Conservation (phyloP, 306 rosid genomes). For the Pueraria montana region DNA sequence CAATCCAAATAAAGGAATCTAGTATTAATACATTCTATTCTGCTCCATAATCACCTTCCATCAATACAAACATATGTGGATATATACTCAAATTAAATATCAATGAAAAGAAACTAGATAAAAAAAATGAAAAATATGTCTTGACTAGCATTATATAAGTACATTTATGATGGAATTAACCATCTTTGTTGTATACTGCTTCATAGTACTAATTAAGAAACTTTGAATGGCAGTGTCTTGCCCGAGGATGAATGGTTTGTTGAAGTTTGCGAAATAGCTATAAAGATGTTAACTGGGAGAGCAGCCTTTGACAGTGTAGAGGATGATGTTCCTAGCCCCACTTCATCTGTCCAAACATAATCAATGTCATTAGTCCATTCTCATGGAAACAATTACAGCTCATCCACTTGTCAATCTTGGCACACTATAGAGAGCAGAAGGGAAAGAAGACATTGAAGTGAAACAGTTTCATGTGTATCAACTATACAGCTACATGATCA, state of each 20-base stretch:
- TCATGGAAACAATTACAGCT: conserved; percentile 59
- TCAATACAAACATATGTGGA: background rate
- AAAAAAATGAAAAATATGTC: background rate
- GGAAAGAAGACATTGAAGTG: conserved; percentile 8
- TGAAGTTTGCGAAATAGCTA: conserved; percentile 85
- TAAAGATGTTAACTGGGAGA: conserved; percentile 82
- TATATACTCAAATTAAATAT: conserved; percentile 16
- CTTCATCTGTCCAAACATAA: conserved; percentile 58
- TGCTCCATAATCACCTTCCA: background rate
- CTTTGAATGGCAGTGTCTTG: conserved; percentile 62
- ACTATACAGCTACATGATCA: conserved; percentile 15
- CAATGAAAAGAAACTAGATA: background rate
- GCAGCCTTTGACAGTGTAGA: conserved; percentile 67
- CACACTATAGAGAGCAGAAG: conserved; percentile 17
- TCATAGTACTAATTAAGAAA: conserved; percentile 19
- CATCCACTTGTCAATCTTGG: conserved; percentile 30
- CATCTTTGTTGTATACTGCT: conserved; percentile 12
- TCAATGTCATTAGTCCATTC: conserved; percentile 62
- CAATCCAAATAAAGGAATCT: background rate
- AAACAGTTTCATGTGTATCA: conserved; percentile 21
- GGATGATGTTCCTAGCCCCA: conserved; percentile 72
- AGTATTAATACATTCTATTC: background rate
- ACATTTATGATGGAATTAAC: conserved; percentile 6
- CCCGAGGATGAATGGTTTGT: conserved; percentile 98
- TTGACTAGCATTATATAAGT: background rate